A percentile compares a stretch with the other conserved stretches of the same genome.
phyloP scores from a whole-genome alignment of 345 rosid species.

The Cardamine chenopodiifolia region DNA sequence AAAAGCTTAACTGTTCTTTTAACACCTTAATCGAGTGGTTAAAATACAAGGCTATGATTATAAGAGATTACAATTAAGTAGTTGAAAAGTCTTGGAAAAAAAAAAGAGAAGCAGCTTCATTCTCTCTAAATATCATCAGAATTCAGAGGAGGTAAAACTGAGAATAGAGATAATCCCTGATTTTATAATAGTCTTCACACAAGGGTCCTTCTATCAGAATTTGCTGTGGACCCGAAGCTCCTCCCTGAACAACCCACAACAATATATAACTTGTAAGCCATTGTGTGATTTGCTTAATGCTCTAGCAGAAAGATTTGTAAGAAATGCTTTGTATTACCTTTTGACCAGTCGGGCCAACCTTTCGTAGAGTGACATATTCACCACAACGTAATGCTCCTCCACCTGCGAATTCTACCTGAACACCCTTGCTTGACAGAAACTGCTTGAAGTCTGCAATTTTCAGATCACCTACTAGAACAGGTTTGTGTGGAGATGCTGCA shows the following conservation, averaged over 20 bases:
- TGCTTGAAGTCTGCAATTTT: conserved; percentile 94
- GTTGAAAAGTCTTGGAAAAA: background rate
- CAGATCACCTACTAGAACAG: conserved; percentile 90
- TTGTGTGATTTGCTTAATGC: background rate
- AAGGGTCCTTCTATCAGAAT: conserved; percentile 90
- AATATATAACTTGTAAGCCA: conserved; percentile 3
- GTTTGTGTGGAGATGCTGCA: conserved; percentile 69
- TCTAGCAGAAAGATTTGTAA: background rate
- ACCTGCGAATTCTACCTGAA: conserved; percentile 95
- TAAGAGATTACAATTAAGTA: background rate
- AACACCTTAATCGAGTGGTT: background rate
- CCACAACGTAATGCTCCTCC: conserved; percentile 95
- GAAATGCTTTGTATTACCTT: conserved; percentile 53
- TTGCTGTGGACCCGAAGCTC: conserved; percentile 83
- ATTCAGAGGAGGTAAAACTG: conserved; percentile 77
- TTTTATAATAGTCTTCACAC: conserved; percentile 90
- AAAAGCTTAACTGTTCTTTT: background rate
- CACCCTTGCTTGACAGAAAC: conserved; percentile 86
- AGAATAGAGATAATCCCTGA: conserved; percentile 80
- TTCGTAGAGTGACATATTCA: conserved; percentile 83
- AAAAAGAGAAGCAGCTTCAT: background rate
- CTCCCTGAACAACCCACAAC: conserved; percentile 53
- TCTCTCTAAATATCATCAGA: background rate
- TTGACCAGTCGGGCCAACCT: conserved; percentile 73
- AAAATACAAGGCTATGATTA: background rate